A percentile compares a stretch with the other conserved stretches of the same genome.
phyloP scores from a whole-genome alignment of 2,329 filamentous ascomycete species.

The Talaromyces sp. region DNA sequence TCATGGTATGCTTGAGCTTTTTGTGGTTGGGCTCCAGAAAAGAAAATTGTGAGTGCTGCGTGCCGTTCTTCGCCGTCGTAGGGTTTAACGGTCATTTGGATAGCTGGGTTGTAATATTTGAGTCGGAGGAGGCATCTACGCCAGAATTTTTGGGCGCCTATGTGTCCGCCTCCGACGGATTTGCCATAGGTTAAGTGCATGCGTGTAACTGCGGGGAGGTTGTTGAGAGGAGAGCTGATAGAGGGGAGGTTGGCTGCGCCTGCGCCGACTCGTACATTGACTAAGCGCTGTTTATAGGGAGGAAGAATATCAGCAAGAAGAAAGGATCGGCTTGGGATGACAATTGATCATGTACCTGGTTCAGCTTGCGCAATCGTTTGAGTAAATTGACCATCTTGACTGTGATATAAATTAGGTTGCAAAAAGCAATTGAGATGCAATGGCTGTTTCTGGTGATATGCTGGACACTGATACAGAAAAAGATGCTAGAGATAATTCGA shows the following conservation, averaged over 20 bases:
- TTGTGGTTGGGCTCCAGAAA: slow-evolving; percentile 28
- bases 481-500: slow-evolving; percentile 12
- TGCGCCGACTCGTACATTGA: slow-evolving; percentile 70
- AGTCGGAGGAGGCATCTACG: slow-evolving; percentile 72
- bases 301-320: slow-evolving; percentile 22
- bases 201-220: slow-evolving; percentile 37
- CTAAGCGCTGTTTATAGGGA: slow-evolving; percentile 51
- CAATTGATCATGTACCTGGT: slow-evolving; percentile 49
- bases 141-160: slow-evolving; percentile 75
- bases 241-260: slow-evolving; percentile 74
- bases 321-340: slow-evolving; percentile 21
- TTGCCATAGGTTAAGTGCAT: slow-evolving; percentile 42
- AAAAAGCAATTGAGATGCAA: neutral
- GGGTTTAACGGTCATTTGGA: slow-evolving; percentile 78
- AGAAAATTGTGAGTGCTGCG: slow-evolving; percentile 40
- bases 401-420: neutral
- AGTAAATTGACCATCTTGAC: slow-evolving; percentile 44
- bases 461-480: slow-evolving; percentile 5
- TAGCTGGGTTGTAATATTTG: slow-evolving; percentile 87
- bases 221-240: slow-evolving; percentile 25
- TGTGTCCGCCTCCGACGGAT: slow-evolving; percentile 38
- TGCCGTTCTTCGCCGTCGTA: slow-evolving; percentile 48
- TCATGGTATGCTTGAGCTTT: slow-evolving; percentile 23
- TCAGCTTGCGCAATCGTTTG: slow-evolving; percentile 69
- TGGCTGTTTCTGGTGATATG: neutral